Conservation (phyloP, 75 land plant species). For the Pseudotsuga menziesii region DNA sequence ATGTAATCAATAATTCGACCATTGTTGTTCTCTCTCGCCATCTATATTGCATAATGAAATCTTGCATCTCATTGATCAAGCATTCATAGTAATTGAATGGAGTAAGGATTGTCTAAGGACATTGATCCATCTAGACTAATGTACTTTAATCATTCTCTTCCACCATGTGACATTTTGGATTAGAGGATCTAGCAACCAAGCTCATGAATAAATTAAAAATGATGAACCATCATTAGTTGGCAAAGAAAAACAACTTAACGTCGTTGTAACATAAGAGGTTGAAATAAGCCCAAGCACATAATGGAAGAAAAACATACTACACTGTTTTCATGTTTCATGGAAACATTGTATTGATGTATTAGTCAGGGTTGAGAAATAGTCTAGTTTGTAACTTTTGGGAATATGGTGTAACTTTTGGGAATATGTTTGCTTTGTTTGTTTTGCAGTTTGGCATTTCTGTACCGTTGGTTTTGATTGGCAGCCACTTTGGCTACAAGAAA, state of each 20-base stretch:
- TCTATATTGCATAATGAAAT: too few species aligned
- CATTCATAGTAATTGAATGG: too few species aligned
- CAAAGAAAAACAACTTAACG: conserved; percentile 29
- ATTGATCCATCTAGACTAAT: too few species aligned
- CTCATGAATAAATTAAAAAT: not conserved
- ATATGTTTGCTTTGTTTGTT: conserved; percentile 77
- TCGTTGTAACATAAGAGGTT: conserved; percentile 80
- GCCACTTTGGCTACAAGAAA: conserved; percentile 76
- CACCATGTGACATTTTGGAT: too few species aligned
- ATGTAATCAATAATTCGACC: too few species aligned
- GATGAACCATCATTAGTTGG: not conserved
- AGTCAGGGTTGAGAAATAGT: conserved; percentile 71
- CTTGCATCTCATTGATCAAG: too few species aligned
- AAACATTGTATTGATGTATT: conserved; percentile 58
- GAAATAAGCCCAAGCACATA: conserved; percentile 76
- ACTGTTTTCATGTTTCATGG: conserved; percentile 68
- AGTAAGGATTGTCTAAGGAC: too few species aligned
- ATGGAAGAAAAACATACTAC: conserved; percentile 59
- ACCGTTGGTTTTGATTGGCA: conserved; percentile 77
- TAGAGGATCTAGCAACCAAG: conserved; percentile 2
- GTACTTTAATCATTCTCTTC: not conserved
- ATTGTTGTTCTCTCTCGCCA: too few species aligned
- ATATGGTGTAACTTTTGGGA: conserved; percentile 74
- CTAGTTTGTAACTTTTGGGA: too few species aligned
- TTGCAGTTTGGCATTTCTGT: conserved; percentile 91